Evolutionary conservation across 805 yeast species (phyloP).

Genomic region (Hanseniaspora opuntiae): DNA sequence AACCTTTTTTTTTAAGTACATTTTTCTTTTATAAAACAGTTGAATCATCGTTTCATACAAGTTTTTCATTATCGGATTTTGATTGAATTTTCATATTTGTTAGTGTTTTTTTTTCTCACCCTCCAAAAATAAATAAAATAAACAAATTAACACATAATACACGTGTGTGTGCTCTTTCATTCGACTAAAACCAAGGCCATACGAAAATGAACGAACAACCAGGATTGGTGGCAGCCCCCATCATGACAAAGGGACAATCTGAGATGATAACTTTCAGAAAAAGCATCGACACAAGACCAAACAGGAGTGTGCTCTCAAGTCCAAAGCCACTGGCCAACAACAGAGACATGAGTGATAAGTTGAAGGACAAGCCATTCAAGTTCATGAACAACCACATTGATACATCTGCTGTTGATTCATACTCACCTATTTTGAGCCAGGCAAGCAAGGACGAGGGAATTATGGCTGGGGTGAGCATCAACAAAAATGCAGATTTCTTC

Average conservation of each 20-base stretch:
- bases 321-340: background rate
- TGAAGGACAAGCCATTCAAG: background rate
- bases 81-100: too few species aligned
- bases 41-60: too few species aligned
- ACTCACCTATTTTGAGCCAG: background rate
- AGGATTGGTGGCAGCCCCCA: slow-evolving; percentile 2
- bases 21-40: too few species aligned
- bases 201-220: background rate
- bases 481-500: slow-evolving; percentile 38
- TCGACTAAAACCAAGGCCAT: too few species aligned
- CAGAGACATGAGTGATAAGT: background rate
- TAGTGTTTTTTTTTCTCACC: too few species aligned
- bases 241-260: background rate
- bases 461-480: background rate
- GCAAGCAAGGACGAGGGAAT: background rate
- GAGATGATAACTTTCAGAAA: slow-evolving; percentile 11
- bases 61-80: too few species aligned
- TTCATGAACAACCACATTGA: background rate
- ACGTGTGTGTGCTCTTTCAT: too few species aligned
- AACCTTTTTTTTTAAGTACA: too few species aligned
- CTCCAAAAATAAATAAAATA: too few species aligned
- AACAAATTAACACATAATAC: too few species aligned
- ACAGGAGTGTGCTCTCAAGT: slow-evolving; percentile 1
- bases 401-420: slow-evolving; percentile 5
- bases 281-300: slow-evolving; percentile 6